Evolutionary conservation across 208 protist species (phyloP), one percentile per base, ranked within the genome.

Genomic region (Jaenimonas drosophilae): DNA sequence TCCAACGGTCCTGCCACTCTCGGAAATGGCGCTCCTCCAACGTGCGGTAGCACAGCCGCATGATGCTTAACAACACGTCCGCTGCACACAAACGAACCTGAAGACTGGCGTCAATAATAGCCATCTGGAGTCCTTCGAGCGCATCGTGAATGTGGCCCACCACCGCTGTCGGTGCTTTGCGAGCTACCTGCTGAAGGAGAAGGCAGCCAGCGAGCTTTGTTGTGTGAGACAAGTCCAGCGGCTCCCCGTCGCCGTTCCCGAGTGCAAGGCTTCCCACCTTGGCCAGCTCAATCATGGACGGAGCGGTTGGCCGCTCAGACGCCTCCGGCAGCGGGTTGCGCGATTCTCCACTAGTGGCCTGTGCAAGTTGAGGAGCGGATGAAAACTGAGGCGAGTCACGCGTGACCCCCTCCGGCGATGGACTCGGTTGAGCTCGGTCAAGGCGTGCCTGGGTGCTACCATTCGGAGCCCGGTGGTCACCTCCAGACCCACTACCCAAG

Each of bases 181-280:
- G 64, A 30, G 87, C 58, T 6, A 92, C 64, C 63, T 92, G 73
- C 20, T 59, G 62, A 19, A 92, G 65, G 37, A 92, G 83, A 16
- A 89, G 31, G 48, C 76, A 84, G 20, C 71, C 74, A 1, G 76
- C 26, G 24, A 92, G 55, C 33, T 83, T 82, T 29, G 75, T 83
- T 57, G 25, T 47, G 27, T 52, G 29, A 2, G 68, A 57, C 7
- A 67, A 65, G 12, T 49, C 32, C 19, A 47, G 44, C 12, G 52
- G 44, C 14, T 62, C 52, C 4, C 26, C 34, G 14, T 20, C 24
- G 2, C 7, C 7, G n/a, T 21, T 23, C 29, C 25, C 46, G 17
- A 33, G 14, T 26, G 24, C 29, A 28, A 23, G 16, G 37, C 19
- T 28, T 68, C 49, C 4, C 46, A n/a, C n/a, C n/a, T n/a, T 49